These are phyloP conservation scores for Phellinidium pouzarii DNA, from an alignment of 1,284 basidiomycete genomes.

Conservation along the genomic window DNA sequence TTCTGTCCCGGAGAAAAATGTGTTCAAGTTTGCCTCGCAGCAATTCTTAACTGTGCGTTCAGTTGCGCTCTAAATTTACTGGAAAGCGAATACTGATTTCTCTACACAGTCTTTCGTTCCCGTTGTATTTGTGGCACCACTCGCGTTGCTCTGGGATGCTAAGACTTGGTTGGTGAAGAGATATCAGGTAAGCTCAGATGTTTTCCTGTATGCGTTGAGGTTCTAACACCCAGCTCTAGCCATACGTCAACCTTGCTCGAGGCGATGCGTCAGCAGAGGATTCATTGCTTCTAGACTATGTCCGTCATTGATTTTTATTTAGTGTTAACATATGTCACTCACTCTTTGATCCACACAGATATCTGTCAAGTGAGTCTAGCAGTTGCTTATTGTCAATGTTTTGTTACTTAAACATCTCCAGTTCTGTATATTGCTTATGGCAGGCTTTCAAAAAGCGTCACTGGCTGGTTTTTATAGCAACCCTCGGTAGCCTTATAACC, in stretches of 20 bases:
- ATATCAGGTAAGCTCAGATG: constrained; percentile 24
- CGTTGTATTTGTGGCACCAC: constrained; percentile 35
- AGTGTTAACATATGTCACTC: background rate
- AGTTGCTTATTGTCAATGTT: background rate
- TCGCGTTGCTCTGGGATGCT: constrained; percentile 20
- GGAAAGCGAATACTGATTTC: constrained; percentile 10
- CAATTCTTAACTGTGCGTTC: constrained; percentile 49
- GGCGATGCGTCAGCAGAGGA: constrained; percentile 47
- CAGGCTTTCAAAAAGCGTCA: constrained; percentile 41
- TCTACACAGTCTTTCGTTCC: constrained; percentile 50
- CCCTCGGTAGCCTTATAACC: constrained; percentile 35
- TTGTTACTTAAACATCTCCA: constrained; percentile 5
- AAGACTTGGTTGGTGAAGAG: constrained; percentile 24
- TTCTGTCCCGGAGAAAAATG: constrained; percentile 40
- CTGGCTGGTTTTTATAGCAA: constrained; percentile 42
- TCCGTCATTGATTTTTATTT: constrained; percentile 27
- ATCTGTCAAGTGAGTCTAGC: constrained; percentile 34
- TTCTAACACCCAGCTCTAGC: constrained; percentile 34
- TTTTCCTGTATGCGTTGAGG: constrained; percentile 25
- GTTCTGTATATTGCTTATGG: constrained; percentile 32
- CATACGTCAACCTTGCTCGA: constrained; percentile 47
- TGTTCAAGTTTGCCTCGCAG: constrained; percentile 40
- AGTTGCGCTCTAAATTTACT: background rate
- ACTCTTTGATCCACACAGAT: constrained; percentile 29
- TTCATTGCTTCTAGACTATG: constrained; percentile 56